These are phyloP conservation scores for Lentinula edodes DNA, from an alignment of 768 basidiomycete genomes.

Conservation along the genomic window DNA sequence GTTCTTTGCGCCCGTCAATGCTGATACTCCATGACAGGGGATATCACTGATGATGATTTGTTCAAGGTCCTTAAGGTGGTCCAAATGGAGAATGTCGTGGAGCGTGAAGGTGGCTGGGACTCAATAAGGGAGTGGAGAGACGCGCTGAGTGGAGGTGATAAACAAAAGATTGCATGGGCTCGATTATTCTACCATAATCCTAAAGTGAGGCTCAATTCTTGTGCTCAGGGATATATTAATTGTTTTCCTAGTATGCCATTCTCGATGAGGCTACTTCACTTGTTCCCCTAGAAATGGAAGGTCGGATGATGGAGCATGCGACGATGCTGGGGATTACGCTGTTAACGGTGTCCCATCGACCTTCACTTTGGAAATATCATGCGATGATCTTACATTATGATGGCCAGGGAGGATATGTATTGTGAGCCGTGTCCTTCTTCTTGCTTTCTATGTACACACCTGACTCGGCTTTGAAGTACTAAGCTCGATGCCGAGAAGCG, in stretches of 20 bases:
- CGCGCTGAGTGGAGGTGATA: constrained; percentile 89
- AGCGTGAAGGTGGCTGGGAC: constrained; percentile 97
- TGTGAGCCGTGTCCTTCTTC: constrained; percentile 46
- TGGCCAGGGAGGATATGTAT: constrained; percentile 92
- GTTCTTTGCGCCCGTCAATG: background rate
- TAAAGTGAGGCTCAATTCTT: constrained; percentile 48
- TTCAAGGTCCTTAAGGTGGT: constrained; percentile 67
- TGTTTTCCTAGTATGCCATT: constrained; percentile 74
- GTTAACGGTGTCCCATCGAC: constrained; percentile 91
- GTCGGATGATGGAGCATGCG: constrained; percentile 91
- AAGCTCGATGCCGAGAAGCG: constrained; percentile 87
- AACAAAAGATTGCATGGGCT: constrained; percentile 97
- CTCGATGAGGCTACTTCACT: constrained; percentile 95
- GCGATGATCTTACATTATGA: constrained; percentile 87
- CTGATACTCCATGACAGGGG: constrained; percentile 33
- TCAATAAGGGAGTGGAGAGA: constrained; percentile 89
- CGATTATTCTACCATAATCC: constrained; percentile 93
- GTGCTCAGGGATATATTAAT: background rate
- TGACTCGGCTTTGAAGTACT: constrained; percentile 47
- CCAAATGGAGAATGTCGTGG: constrained; percentile 81
- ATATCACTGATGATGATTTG: constrained; percentile 71
- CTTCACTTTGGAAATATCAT: constrained; percentile 92
- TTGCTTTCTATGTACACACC: background rate
- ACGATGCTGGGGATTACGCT: constrained; percentile 85
- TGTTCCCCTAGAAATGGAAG: constrained; percentile 90